Percentiles rank a stretch among this genome's conserved stretches.
Conservation (phyloP, 2,329 filamentous ascomycete genomes). For the Fusarium miscanthi region DNA sequence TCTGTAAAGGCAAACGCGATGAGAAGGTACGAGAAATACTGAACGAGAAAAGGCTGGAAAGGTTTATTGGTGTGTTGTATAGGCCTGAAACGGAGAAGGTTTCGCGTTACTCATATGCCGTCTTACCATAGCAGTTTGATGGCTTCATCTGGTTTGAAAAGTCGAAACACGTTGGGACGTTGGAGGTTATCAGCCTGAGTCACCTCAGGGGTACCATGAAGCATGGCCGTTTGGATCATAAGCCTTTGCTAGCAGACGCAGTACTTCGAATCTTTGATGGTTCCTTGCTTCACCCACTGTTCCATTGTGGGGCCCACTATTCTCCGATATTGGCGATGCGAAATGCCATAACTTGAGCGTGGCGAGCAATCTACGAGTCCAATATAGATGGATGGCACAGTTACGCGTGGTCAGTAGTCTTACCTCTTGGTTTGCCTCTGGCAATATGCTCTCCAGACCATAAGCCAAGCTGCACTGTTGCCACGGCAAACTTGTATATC, state of each 20-base stretch:
- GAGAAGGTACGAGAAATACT: constrained; percentile 15
- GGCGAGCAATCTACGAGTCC: neutral
- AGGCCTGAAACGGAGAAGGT: constrained; percentile 23
- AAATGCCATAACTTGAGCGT: neutral
- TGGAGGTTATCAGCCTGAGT: constrained; percentile 29
- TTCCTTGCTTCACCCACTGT: neutral
- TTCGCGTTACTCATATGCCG: constrained; percentile 31
- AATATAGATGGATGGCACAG: neutral
- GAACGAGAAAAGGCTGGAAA: constrained; percentile 10
- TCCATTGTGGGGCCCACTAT: neutral
- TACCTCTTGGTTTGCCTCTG: constrained; percentile 10
- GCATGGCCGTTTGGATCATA: constrained; percentile 32
- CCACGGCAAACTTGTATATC: constrained; percentile 24
- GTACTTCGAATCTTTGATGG: neutral
- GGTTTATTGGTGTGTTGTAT: constrained; percentile 33
- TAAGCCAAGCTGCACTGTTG: neutral
- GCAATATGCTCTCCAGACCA: neutral
- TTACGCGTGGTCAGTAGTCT: neutral
- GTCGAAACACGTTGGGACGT: constrained; percentile 21
- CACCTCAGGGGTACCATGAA: constrained; percentile 26
- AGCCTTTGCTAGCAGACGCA: neutral
- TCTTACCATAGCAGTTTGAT: constrained; percentile 29
- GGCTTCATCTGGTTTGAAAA: constrained; percentile 32
- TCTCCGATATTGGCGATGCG: neutral
- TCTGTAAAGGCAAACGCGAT: constrained; percentile 16